Base-by-base conservation (phyloP, 352 stramenopile genomes). In the Halophytophthora polymorphica region DNA sequence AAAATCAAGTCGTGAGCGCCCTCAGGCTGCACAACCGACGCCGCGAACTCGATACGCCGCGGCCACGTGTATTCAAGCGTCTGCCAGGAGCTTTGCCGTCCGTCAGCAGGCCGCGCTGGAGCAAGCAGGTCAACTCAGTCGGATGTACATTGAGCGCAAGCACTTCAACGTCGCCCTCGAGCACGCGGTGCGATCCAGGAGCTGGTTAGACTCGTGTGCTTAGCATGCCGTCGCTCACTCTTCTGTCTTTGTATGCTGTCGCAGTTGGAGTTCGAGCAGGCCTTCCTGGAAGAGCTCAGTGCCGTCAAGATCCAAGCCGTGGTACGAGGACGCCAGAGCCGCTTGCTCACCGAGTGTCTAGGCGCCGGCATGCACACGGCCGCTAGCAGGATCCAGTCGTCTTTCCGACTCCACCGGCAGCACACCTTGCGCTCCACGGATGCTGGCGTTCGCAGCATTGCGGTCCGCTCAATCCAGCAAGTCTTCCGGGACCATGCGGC, bases 261-360 rank as follows among this genome's bases (percentile, higher is more conserved):
- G 25, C 31, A 86, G 75, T 37, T 73, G 42, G 47, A 43, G 5
- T 54, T 64, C 23, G 73, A 87, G 43, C 59, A 69, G 17, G 22
- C 48, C 2, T 83, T 86, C 54, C 48, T 86, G 8, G 67, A 87
- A 42, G 44, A 71, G 13, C 40, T 84, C 6, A 68, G 70, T 22
- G 66, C 62, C 2, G 71, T 70, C 13, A 85, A 85, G 51, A 81
- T 91, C 29, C 80, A 91, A 31, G 71, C 80, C 2, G 44, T 88
- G 7, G 79, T 76, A 7, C 78, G 82, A 40, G 82, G 82, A 4
- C 63, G 47, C 2, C 79, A 92, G 39, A 72, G 62, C 15, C 77
- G 82, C 33, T 22, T 84, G 11, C 39, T 90, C 7, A 58, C 49
- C 0, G 70, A 87, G n/a, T 76, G 66, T 21, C 62, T 54, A 12